Evolutionary conservation across 495 filamentous ascomycete species (phyloP).

Genomic region (Aspergillus sclerotioniger): DNA sequence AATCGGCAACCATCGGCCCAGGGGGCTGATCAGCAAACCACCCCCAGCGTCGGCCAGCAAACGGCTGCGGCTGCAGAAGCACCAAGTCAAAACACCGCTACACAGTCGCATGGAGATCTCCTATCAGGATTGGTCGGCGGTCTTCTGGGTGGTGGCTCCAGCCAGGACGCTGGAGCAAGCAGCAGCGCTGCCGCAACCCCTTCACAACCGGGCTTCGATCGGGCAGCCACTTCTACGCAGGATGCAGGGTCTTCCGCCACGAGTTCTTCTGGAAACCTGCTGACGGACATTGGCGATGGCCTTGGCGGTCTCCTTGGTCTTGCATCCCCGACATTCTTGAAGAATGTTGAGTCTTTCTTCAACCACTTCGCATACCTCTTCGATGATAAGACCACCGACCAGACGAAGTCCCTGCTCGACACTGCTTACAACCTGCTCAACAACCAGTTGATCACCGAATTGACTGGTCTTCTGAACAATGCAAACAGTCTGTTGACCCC

Average conservation of each 20-base stretch:
- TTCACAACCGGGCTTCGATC: slow-evolving; percentile 2
- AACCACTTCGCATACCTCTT: slow-evolving; percentile 44
- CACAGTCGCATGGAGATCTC: not conserved
- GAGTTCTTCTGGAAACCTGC: slow-evolving; percentile 16
- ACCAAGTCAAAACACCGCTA: slow-evolving; percentile 1
- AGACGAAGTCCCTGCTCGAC: slow-evolving; percentile 34
- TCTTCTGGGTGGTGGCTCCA: not conserved
- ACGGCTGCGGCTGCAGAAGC: not conserved
- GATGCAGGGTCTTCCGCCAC: slow-evolving; percentile 2
- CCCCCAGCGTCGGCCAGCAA: not conserved
- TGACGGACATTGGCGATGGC: slow-evolving; percentile 40
- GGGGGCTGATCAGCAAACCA: not conserved
- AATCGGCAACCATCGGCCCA: slow-evolving; percentile 7
- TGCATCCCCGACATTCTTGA: slow-evolving; percentile 38
- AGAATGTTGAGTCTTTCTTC: slow-evolving; percentile 45
- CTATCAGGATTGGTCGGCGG: not conserved
- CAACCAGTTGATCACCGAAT: slow-evolving; percentile 24
- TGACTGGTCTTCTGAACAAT: slow-evolving; percentile 34
- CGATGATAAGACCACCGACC: slow-evolving; percentile 37
- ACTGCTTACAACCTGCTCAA: slow-evolving; percentile 30
- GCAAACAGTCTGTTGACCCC: slow-evolving; percentile 35
- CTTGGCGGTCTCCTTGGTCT: slow-evolving; percentile 40
- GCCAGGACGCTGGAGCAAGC: not conserved
- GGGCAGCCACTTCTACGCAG: slow-evolving; percentile 8
- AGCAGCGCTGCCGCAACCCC: slow-evolving; percentile 2